Percentiles rank a stretch among this genome's conserved stretches.
Evolutionary conservation across 441 rosid genomes (phyloP).

Genomic region (Corymbia citriodora): DNA sequence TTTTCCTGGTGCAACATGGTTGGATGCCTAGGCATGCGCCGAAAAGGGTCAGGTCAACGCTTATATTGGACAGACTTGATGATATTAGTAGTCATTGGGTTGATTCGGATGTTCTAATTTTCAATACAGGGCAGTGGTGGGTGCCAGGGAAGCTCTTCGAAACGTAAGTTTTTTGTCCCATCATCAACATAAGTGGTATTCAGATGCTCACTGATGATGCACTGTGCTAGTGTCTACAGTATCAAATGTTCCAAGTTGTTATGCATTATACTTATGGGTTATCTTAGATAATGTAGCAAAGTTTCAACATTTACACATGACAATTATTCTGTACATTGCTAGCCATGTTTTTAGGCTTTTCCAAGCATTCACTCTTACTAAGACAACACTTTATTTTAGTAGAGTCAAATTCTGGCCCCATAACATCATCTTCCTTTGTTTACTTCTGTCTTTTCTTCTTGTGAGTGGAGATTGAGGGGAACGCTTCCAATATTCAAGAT

Average conservation of each 20-base stretch:
- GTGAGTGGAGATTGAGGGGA: background rate
- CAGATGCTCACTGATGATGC: background rate
- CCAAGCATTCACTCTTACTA: background rate
- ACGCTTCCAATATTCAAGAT: background rate
- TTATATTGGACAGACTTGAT: slow-evolving; percentile 59
- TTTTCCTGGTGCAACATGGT: slow-evolving; percentile 70
- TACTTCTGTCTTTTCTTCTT: background rate
- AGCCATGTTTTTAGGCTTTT: background rate
- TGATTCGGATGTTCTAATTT: slow-evolving; percentile 58
- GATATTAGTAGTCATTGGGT: slow-evolving; percentile 57
- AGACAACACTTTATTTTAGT: background rate
- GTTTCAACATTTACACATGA: background rate
- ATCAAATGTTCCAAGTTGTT: background rate
- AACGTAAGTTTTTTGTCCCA: slow-evolving; percentile 39
- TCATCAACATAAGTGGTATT: background rate
- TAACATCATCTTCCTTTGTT: background rate
- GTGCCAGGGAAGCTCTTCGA: slow-evolving; percentile 76
- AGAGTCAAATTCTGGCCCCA: background rate
- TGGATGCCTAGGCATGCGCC: slow-evolving; percentile 53
- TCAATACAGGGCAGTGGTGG: slow-evolving; percentile 94
- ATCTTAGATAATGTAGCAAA: background rate
- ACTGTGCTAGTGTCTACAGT: background rate
- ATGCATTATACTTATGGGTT: background rate
- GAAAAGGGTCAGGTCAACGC: slow-evolving; percentile 49
- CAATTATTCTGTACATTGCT: background rate